Percentiles rank a stretch among this genome's conserved stretches.
These are phyloP conservation scores for Alternaria postmessia DNA, from an alignment of 2,329 filamentous ascomycete species.

Conservation along the genomic window DNA sequence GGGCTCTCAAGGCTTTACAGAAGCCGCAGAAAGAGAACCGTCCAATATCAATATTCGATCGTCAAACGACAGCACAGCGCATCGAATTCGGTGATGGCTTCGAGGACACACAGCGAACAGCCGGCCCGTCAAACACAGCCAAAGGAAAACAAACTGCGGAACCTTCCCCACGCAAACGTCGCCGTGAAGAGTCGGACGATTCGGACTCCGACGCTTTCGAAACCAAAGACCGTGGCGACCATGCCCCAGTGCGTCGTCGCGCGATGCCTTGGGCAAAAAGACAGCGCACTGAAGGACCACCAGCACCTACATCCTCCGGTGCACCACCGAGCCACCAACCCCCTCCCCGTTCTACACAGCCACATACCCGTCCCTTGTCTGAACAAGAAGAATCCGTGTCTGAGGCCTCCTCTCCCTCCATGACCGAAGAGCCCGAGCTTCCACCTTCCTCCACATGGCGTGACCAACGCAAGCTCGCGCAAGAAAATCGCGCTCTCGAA, in stretches of 20 bases:
- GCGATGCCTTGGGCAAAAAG: slow-evolving; percentile 44
- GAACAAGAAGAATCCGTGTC: slow-evolving; percentile 34
- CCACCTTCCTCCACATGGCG: slow-evolving; percentile 28
- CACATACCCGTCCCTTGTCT: not conserved
- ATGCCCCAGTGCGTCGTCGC: slow-evolving; percentile 47
- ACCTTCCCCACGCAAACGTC: slow-evolving; percentile 35
- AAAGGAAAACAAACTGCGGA: slow-evolving; percentile 41
- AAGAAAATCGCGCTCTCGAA: slow-evolving; percentile 20
- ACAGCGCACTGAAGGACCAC: slow-evolving; percentile 22
- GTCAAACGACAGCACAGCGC: slow-evolving; percentile 49
- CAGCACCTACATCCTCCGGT: slow-evolving; percentile 29
- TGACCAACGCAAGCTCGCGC: slow-evolving; percentile 27
- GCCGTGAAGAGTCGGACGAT: slow-evolving; percentile 41
- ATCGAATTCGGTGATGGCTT: slow-evolving; percentile 52
- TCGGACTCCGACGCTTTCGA: slow-evolving; percentile 57
- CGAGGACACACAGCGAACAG: slow-evolving; percentile 37
- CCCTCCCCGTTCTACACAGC: slow-evolving; percentile 1
- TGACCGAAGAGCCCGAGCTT: slow-evolving; percentile 29
- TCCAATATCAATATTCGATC: slow-evolving; percentile 49
- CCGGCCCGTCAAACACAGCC: slow-evolving; percentile 30
- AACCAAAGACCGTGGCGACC: slow-evolving; percentile 45
- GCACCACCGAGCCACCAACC: slow-evolving; percentile 43
- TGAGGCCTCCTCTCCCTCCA: slow-evolving; percentile 35
- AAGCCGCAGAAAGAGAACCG: slow-evolving; percentile 48
- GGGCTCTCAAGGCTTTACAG: slow-evolving; percentile 25